These are phyloP conservation scores for Agastache rugosa DNA, from an alignment of 257 asterid species.

Conservation along the genomic window DNA sequence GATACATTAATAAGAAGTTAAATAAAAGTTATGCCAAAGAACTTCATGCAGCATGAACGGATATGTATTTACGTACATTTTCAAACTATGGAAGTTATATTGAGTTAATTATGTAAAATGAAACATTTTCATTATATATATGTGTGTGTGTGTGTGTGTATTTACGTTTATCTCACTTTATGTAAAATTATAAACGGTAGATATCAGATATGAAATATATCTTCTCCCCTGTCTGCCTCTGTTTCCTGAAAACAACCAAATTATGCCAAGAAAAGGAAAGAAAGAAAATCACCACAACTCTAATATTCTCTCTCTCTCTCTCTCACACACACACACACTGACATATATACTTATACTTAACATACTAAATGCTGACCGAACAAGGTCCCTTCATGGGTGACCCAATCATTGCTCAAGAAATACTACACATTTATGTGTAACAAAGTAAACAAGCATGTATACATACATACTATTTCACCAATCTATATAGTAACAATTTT, in stretches of 20 bases:
- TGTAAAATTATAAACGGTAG: no score
- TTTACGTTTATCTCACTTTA: no score
- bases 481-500: background rate
- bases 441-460: conserved; percentile 30
- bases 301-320: background rate
- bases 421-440: conserved; percentile 36
- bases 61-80: no score
- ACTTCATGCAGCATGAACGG: no score
- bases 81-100: no score
- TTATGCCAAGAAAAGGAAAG: background rate
- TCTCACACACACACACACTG: background rate
- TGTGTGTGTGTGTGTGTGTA: no score
- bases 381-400: conserved; percentile 50
- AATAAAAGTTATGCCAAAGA: no score
- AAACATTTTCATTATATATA: no score
- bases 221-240: background rate
- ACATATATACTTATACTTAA: no score
- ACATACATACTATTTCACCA: conserved; percentile 38
- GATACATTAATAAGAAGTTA: no score
- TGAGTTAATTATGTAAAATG: no score
- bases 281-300: background rate
- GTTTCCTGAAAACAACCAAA: background rate
- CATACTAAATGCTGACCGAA: conserved; percentile 28
- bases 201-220: no score
- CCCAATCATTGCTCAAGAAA: conserved; percentile 60